Percentiles rank a stretch among this genome's conserved stretches.
phyloP scores from a whole-genome alignment of 208 protist genomes.

The Leishmania lainsoni region DNA sequence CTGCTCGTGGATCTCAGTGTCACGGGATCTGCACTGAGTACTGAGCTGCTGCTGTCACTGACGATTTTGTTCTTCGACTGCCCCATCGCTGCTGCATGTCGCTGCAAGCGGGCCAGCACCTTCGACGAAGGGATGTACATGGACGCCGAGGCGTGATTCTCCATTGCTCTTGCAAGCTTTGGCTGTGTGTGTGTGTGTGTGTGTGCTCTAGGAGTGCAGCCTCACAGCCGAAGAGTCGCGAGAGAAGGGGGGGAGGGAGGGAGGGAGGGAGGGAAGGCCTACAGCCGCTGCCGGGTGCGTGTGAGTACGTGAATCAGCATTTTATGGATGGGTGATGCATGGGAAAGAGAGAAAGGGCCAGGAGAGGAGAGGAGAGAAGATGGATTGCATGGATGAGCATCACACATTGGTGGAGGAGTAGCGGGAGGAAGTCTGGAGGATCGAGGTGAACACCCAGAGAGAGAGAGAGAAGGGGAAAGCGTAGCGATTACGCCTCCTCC shows the following conservation, averaged over 20 bases:
- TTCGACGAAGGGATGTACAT: conserved; percentile 36
- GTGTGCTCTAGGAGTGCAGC: not conserved
- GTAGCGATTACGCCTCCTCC: not conserved
- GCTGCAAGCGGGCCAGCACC: conserved; percentile 36
- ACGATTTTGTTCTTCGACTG: not conserved
- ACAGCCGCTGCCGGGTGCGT: not conserved
- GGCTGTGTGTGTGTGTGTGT: not conserved
- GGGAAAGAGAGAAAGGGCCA: not conserved
- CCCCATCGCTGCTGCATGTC: not conserved
- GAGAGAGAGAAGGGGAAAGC: not conserved
- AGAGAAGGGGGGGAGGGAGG: not conserved
- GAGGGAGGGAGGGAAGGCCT: not conserved
- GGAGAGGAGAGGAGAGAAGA: not conserved
- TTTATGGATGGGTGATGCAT: not conserved
- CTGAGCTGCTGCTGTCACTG: not conserved
- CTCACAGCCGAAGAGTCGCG: not conserved
- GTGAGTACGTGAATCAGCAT: not conserved
- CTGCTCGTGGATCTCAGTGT: not conserved
- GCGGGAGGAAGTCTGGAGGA: not conserved
- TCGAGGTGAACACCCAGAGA: not conserved
- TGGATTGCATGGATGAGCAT: not conserved
- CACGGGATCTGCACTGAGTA: not conserved
- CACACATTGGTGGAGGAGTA: not conserved
- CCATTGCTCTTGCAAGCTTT: conserved; percentile 21
- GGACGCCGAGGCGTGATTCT: conserved; percentile 39